Base-by-base conservation (phyloP, 1,284 basidiomycete genomes). In the Cutaneotrichosporon sp. region DNA sequence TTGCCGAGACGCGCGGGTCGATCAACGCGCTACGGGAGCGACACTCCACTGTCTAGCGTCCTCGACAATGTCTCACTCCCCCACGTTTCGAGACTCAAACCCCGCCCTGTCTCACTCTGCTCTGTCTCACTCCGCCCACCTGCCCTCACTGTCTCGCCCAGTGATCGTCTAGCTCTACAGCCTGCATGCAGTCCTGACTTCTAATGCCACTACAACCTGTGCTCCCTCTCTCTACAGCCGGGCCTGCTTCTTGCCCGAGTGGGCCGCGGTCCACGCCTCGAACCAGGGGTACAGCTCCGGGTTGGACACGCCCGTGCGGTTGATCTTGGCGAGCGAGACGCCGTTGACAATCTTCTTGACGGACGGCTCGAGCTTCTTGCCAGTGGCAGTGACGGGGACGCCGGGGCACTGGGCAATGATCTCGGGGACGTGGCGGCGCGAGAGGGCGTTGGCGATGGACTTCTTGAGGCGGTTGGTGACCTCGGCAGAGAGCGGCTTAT, bases 381-480 rank as follows among this genome's bases (percentile, higher is more conserved):
- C 64, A n/a, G 56, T 63, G 1, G 52, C 64, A 0, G 64, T 66
- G 36, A 63, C 56, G 25, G 64, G 64, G 20, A 66, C 64, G 10
- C 36, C 56, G n/a, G 64, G 63, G 22, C 70, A 70, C 62, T 72
- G 64, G 34, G 68, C 68, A 2, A 75, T 69, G 42, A 71, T 58
- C 18, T 63, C 69, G 10, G 75, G 75, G 2, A 77, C 74, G 53
- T 77, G 75, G 27, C 73, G 58, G 20, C 73, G 60, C 5, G 66
- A 68, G 18, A 73, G 69, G 7, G 61, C 69, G 13, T 55, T 25
- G 8, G 67, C 66, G 56, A 77, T 72, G 1, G 69, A 63, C 18
- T 53, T 60, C 58, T 72, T 72, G 51, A 76, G 62, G 36, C 65
- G 50, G 13, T 25, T 51, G 9, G 70, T 67, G 13, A 72, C 66